phyloP scores from a whole-genome alignment of 169 alveolate species.

The Eimeria necatrix region DNA sequence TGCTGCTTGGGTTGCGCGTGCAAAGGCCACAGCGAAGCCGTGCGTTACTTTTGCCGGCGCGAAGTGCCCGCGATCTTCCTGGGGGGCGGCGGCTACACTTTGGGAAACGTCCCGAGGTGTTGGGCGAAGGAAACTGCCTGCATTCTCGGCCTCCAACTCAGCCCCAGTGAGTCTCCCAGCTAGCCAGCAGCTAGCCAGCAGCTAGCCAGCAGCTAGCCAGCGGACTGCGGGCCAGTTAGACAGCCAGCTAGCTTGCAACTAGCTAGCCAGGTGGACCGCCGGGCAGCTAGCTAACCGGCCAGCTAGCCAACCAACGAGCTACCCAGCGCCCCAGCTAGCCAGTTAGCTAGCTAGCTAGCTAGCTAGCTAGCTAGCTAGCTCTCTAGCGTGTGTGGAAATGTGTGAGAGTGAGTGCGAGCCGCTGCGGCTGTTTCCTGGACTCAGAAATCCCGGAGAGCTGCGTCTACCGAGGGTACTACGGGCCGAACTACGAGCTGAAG shows the following conservation, averaged over 20 bases:
- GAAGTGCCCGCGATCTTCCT: constrained; percentile 94
- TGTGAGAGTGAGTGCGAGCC: neutral
- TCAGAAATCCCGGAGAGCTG: constrained; percentile 86
- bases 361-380: no score
- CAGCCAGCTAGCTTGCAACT: no score
- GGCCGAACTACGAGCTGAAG: constrained; percentile 94
- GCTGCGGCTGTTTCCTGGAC: neutral
- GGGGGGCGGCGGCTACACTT: constrained; percentile 98
- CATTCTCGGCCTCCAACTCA: constrained; percentile 52
- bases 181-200: neutral
- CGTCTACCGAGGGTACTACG: constrained; percentile 95
- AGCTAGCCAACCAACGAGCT: no score
- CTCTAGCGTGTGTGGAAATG: no score
- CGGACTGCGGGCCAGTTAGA: no score
- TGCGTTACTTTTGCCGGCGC: constrained; percentile 92
- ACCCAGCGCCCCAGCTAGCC: no score
- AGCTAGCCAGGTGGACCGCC: no score
- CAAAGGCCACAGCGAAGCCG: constrained; percentile 98
- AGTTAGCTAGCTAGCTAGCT: no score
- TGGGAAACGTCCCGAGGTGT: constrained; percentile 98
- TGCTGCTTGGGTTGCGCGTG: neutral
- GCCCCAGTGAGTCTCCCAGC: constrained; percentile 49
- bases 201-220: no score
- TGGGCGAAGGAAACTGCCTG: constrained; percentile 98
- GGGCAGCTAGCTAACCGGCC: no score